Evolutionary conservation across 495 filamentous ascomycete species (phyloP).

Genomic region (Hypoxylon intermedium): DNA sequence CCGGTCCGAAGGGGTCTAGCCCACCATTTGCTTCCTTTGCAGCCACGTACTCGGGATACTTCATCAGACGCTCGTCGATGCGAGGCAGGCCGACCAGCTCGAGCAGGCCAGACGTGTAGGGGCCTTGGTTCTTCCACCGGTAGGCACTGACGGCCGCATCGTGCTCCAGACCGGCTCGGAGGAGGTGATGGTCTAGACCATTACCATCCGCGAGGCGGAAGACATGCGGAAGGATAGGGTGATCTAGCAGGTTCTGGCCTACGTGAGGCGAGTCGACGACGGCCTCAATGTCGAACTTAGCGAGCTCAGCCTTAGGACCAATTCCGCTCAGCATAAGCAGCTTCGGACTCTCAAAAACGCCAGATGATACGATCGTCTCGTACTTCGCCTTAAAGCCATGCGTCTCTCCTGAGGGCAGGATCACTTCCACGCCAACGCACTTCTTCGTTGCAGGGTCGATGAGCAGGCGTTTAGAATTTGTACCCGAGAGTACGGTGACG

Average conservation of each 20-base stretch:
- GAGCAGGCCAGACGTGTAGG: constrained; percentile 58
- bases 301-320: constrained; percentile 58
- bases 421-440: constrained; percentile 47
- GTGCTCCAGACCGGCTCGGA: constrained; percentile 55
- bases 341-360: constrained; percentile 65
- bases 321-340: constrained; percentile 69
- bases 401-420: constrained; percentile 48
- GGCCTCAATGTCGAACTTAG: constrained; percentile 57
- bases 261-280: constrained; percentile 60
- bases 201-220: constrained; percentile 63
- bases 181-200: constrained; percentile 61
- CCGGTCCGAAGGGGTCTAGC: constrained; percentile 65
- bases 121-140: constrained; percentile 57
- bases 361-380: constrained; percentile 65
- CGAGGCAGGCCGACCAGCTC: constrained; percentile 65
- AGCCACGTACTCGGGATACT: constrained; percentile 56
- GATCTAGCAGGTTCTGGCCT: constrained; percentile 67
- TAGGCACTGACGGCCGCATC: constrained; percentile 57
- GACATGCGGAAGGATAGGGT: constrained; percentile 60
- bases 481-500: constrained; percentile 57
- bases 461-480: constrained; percentile 60
- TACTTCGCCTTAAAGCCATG: constrained; percentile 52
- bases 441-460: constrained; percentile 53
- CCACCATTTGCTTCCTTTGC: constrained; percentile 60
- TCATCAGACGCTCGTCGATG: constrained; percentile 59